phyloP scores from a whole-genome alignment of 1,139 yeast species.

The Eremothecium gossypii region DNA sequence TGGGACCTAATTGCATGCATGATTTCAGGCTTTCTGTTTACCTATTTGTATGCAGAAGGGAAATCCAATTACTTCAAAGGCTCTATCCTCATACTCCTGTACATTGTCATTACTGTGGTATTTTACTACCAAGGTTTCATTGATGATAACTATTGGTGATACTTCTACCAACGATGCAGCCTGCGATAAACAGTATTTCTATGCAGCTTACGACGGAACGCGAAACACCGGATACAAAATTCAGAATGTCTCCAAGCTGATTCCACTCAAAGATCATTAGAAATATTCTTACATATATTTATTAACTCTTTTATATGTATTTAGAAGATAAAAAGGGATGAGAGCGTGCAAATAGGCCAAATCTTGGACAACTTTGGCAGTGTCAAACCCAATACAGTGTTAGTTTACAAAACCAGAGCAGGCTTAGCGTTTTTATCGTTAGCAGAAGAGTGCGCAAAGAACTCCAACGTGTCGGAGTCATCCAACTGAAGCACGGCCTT shows the following conservation, averaged over 20 bases:
- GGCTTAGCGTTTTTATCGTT: conserved; percentile 29
- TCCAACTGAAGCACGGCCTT: conserved; percentile 36
- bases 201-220: neutral
- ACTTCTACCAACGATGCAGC: conserved; percentile 6
- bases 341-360: neutral
- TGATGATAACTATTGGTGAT: conserved; percentile 14
- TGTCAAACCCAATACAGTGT: conserved; percentile 1
- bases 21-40: conserved; percentile 78
- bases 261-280: neutral
- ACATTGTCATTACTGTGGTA: conserved; percentile 69
- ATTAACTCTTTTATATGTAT: neutral
- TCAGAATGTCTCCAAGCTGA: neutral
- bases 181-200: neutral
- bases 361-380: conserved; percentile 2
- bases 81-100: conserved; percentile 71
- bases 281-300: conserved; percentile 2
- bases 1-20: conserved; percentile 92
- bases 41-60: conserved; percentile 94
- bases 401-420: conserved; percentile 27
- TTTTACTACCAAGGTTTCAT: conserved; percentile 56
- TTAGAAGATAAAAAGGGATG: neutral
- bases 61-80: conserved; percentile 95
- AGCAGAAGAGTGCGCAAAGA: conserved; percentile 29
- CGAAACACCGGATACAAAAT: too few relatives aligned
- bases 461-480: conserved; percentile 28